Evolutionary conservation across 176 grass and related monocot species (phyloP).

Genomic region (Cymbopogon citratus): DNA sequence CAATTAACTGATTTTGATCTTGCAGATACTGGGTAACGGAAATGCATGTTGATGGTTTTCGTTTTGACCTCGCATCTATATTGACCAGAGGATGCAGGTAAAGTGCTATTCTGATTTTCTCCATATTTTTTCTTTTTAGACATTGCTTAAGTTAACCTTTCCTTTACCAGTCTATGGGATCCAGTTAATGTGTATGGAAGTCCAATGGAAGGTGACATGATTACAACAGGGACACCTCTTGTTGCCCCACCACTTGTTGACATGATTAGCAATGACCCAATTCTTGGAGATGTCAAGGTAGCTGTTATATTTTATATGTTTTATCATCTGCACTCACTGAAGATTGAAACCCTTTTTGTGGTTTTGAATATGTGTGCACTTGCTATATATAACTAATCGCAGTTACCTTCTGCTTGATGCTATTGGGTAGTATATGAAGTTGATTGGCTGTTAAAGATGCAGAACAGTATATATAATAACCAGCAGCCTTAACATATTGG

Average conservation of each 20-base stretch:
- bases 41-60: slow-evolving; percentile 99
- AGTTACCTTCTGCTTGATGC: neutral
- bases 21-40: slow-evolving; percentile 94
- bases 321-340: neutral
- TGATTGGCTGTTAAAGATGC: neutral
- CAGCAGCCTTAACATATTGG: neutral
- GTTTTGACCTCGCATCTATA: slow-evolving; percentile 95
- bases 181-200: slow-evolving; percentile 78
- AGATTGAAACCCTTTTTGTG: neutral
- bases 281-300: slow-evolving; percentile 90
- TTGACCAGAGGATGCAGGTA: slow-evolving; percentile 95
- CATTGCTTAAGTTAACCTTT: slow-evolving; percentile 14
- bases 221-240: slow-evolving; percentile 78
- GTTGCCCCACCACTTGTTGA: slow-evolving; percentile 67
- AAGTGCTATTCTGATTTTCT: neutral
- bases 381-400: slow-evolving; percentile 9
- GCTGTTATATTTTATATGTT: neutral
- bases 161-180: slow-evolving; percentile 76
- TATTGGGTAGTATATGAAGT: neutral
- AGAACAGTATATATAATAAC: neutral
- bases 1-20: slow-evolving; percentile 6
- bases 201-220: slow-evolving; percentile 56
- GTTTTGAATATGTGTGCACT: neutral
- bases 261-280: slow-evolving; percentile 98
- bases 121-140: neutral